A percentile compares a stretch with the other conserved stretches of the same genome.
These are phyloP conservation scores for Nothophaeocryptopus gaeumannii DNA, from an alignment of 2,329 filamentous ascomycete species.

Conservation along the genomic window DNA sequence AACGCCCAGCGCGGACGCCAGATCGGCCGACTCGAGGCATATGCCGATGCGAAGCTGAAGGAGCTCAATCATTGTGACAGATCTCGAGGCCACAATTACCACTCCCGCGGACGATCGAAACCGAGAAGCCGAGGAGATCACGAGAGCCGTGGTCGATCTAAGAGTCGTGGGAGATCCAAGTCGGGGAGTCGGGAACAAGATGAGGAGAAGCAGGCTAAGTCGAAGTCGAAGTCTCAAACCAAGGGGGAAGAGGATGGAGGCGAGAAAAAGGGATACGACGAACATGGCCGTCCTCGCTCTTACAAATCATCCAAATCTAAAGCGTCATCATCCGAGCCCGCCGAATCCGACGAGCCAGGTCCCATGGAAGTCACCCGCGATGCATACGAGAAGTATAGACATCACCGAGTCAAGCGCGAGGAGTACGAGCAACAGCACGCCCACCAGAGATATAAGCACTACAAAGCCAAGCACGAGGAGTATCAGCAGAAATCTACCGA, in stretches of 20 bases:
- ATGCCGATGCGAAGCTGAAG: not conserved
- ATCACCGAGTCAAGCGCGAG: conserved; percentile 2
- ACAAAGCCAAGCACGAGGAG: too few relatives aligned
- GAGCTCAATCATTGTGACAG: not conserved
- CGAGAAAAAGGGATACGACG: not conserved
- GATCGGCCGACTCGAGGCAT: conserved; percentile 3
- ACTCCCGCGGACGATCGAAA: not conserved
- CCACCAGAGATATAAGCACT: too few relatives aligned
- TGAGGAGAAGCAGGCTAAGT: too few relatives aligned
- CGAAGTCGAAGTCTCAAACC: too few relatives aligned
- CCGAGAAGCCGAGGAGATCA: not conserved
- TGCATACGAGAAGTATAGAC: conserved; percentile 2
- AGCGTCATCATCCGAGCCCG: not conserved
- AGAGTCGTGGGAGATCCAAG: too few relatives aligned
- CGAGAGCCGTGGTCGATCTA: too few relatives aligned
- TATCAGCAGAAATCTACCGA: too few relatives aligned
- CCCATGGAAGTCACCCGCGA: not conserved
- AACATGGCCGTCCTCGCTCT: not conserved
- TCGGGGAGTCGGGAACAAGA: too few relatives aligned
- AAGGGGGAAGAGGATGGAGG: not conserved
- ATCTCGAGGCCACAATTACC: not conserved
- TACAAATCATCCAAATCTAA: not conserved
- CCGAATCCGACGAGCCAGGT: too few relatives aligned
- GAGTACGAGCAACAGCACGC: not conserved
- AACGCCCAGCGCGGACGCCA: conserved; percentile 1